phyloP scores from a whole-genome alignment of 1,139 yeast genomes.

The Suhomyces panamericanus region DNA sequence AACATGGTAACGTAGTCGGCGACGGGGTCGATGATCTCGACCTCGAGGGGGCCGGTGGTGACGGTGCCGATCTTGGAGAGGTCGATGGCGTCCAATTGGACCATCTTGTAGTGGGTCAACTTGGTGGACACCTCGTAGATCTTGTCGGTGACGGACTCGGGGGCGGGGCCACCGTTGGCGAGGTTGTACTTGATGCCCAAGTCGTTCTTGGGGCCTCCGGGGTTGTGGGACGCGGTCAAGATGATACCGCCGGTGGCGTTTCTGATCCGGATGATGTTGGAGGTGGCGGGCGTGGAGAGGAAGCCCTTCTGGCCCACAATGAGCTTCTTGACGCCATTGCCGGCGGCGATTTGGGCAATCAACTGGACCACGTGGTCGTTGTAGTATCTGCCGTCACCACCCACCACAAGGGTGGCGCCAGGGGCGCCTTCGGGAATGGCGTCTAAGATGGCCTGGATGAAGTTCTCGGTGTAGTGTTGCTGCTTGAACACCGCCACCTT shows the following conservation, averaged over 20 bases:
- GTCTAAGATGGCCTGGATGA: constrained; percentile 79
- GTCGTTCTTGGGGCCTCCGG: constrained; percentile 95
- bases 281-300: constrained; percentile 94
- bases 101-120: constrained; percentile 58
- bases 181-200: constrained; percentile 95
- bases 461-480: constrained; percentile 86
- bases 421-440: constrained; percentile 88
- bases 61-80: constrained; percentile 56
- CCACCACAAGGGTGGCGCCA: constrained; percentile 79
- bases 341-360: constrained; percentile 83
- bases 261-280: constrained; percentile 79
- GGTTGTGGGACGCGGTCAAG: constrained; percentile 95
- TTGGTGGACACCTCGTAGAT: constrained; percentile 70
- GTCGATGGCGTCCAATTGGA: constrained; percentile 62
- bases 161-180: constrained; percentile 99
- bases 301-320: constrained; percentile 87
- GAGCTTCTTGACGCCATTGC: constrained; percentile 83
- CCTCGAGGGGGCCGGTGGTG: constrained; percentile 47
- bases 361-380: constrained; percentile 79
- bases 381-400: constrained; percentile 96
- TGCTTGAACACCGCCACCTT: constrained; percentile 83
- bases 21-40: constrained; percentile 84
- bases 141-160: constrained; percentile 87
- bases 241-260: constrained; percentile 86
- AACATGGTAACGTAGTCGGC: constrained; percentile 74